These are phyloP conservation scores for Wallemia mellicola DNA, from an alignment of 1,284 basidiomycete genomes.

Conservation along the genomic window DNA sequence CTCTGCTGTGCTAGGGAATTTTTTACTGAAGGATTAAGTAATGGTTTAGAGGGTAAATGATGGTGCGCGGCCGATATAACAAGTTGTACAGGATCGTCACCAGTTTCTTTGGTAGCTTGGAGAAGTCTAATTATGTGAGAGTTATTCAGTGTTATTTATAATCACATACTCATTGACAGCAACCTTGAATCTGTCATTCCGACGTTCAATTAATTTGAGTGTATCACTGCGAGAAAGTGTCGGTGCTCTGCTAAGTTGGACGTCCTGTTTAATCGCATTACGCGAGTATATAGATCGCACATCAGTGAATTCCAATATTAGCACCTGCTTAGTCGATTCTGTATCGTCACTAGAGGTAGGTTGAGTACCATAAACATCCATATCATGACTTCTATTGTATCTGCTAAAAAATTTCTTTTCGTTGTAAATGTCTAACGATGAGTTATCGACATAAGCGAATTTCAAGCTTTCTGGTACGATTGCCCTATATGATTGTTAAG, in stretches of 20 bases:
- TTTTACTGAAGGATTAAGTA: slow-evolving; percentile 1
- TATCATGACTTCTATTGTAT: slow-evolving; percentile 8
- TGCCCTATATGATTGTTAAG: slow-evolving; percentile 21
- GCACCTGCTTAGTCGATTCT: slow-evolving; percentile 29
- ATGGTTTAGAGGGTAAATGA: slow-evolving; percentile 32
- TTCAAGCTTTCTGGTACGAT: slow-evolving; percentile 48
- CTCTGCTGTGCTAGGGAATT: slow-evolving; percentile 4
- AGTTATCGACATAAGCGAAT: slow-evolving; percentile 47
- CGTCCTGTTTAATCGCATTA: neutral
- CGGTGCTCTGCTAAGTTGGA: slow-evolving; percentile 2
- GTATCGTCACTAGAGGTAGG: slow-evolving; percentile 7
- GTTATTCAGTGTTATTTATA: neutral
- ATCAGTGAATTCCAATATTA: slow-evolving; percentile 31
- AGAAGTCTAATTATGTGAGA: slow-evolving; percentile 23
- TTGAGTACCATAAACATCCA: slow-evolving; percentile 10
- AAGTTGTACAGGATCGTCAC: slow-evolving; percentile 30
- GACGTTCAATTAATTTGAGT: slow-evolving; percentile 38
- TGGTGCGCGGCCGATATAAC: slow-evolving; percentile 33
- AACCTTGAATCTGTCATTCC: slow-evolving; percentile 32
- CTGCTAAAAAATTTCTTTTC: slow-evolving; percentile 7
- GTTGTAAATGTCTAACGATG: slow-evolving; percentile 30
- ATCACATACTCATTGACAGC: slow-evolving; percentile 37
- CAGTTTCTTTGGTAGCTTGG: slow-evolving; percentile 20
- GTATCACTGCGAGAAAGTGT: slow-evolving; percentile 25
- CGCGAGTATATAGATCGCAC: neutral